Percentiles rank a stretch among this genome's conserved stretches.
phyloP scores from a whole-genome alignment of 1,284 basidiomycete genomes.

The Inonotus hispidus region DNA sequence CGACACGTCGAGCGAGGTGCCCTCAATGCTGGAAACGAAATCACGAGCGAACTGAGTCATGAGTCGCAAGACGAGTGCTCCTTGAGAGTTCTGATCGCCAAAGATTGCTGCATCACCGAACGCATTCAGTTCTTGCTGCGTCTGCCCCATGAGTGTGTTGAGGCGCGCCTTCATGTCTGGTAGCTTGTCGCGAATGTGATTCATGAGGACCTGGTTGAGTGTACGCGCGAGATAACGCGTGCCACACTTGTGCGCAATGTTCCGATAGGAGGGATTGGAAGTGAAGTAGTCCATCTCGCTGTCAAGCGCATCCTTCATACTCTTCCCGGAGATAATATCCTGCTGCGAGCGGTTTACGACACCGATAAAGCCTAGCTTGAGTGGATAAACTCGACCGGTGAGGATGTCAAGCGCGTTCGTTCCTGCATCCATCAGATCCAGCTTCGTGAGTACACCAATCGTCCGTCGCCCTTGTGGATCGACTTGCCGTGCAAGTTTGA shows the following conservation, averaged over 20 bases:
- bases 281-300: conserved; percentile 92
- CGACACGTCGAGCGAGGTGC: conserved; percentile 94
- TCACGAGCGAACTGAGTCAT: conserved; percentile 99
- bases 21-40: conserved; percentile 96
- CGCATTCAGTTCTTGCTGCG: conserved; percentile 95
- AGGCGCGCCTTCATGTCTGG: conserved; percentile 99
- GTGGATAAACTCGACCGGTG: conserved; percentile 93
- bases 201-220: conserved; percentile 93
- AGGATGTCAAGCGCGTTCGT: conserved; percentile 96
- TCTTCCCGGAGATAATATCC: conserved; percentile 91
- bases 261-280: conserved; percentile 87
- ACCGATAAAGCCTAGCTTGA: conserved; percentile 97
- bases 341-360: conserved; percentile 97
- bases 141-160: conserved; percentile 98
- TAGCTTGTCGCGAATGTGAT: conserved; percentile 97
- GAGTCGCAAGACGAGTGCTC: conserved; percentile 83
- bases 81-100: conserved; percentile 90
- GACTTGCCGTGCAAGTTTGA: conserved; percentile 92
- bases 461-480: conserved; percentile 95
- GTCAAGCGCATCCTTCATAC: conserved; percentile 79
- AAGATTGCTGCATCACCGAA: conserved; percentile 94
- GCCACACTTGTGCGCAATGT: conserved; percentile 96
- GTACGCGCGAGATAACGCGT: conserved; percentile 94
- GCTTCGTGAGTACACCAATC: conserved; percentile 94
- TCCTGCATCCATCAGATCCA: conserved; percentile 98